Evolutionary conservation across 306 rosid species (phyloP), one percentile per base, ranked within the genome.

Genomic region (Mimosa bimucronata): DNA sequence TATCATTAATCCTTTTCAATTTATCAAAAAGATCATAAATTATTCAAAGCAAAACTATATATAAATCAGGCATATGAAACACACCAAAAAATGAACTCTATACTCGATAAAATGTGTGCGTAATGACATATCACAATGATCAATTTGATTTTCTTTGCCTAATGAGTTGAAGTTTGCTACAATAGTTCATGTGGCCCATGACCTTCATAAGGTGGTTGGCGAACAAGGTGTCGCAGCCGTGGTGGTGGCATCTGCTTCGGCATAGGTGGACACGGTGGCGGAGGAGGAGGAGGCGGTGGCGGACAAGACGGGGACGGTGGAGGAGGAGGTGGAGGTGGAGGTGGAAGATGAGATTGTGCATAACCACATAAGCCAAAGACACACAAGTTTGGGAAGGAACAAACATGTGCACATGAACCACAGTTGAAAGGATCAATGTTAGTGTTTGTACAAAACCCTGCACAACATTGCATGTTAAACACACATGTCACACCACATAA

Each of bases 361-460:
- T 91, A 93, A 0, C 94, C 96, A 76, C 97, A 92, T 85, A 90
- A 74, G 16, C 98, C 98, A 70, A 52, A 94, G 2, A 71, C 26
- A 64, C 98, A 94, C 0, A 42, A 77, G 16, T 41, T 62, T 1
- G 84, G 85, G 37, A 31, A 23, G 34, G 89, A 89, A 50, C 98
- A 91, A 53, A 70, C 83, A 60, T 90, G 75, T 28, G 90, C 93
- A 80, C 97, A 92, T 64, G 21, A 82, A 2, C 98, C 97, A 72
- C 97, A 94, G n/a, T 94, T 88, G 4, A 86, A 82, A 52, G 77
- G 70, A 52, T 73, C 84, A 0, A 31, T 1, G 25, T 88, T 90
- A 1, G 87, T 87, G 71, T 94, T 16, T 0, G 58, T 61, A 40
- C 98, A 94, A 0, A 80, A 60, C 10, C 96, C 92, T 58, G 73